phyloP scores from a whole-genome alignment of 2,329 filamentous ascomycete species.

The Neonectria faginata region DNA sequence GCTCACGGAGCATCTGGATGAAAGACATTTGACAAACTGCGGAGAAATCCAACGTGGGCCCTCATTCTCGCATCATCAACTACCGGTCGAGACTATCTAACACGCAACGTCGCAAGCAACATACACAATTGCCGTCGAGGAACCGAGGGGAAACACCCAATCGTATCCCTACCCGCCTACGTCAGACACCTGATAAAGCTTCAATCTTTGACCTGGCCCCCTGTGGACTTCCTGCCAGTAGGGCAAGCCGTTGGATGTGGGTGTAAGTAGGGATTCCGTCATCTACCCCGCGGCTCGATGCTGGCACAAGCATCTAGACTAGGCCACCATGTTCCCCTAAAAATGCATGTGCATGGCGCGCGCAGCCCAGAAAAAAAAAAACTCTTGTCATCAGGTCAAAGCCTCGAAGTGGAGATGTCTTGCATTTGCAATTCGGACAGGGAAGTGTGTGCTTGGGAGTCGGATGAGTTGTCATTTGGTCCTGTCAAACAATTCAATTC shows the following conservation, averaged over 20 bases:
- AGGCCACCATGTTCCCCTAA: not conserved
- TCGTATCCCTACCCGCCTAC: conserved; percentile 6
- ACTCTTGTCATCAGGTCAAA: not conserved
- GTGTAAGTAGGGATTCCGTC: conserved; percentile 12
- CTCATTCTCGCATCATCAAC: not conserved
- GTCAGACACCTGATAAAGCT: conserved; percentile 10
- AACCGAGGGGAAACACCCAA: not conserved
- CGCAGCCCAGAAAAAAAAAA: not conserved
- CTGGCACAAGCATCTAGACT: not conserved
- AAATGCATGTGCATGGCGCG: conserved; percentile 15
- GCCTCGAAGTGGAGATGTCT: not conserved
- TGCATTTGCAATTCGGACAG: not conserved
- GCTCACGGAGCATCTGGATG: not conserved
- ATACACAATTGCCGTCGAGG: not conserved
- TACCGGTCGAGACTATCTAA: not conserved
- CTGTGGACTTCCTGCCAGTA: conserved; percentile 5
- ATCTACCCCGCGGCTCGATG: conserved; percentile 22
- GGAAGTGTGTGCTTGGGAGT: not conserved
- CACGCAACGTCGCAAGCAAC: not conserved
- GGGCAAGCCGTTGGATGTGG: not conserved
- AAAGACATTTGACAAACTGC: not conserved
- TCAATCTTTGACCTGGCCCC: not conserved
- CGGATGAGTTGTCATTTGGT: not conserved
- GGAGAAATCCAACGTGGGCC: not conserved
- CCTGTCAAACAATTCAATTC: conserved; percentile 17